Evolutionary conservation across 129 eudicot species (phyloP).

Genomic region (Flaveria ramosissima): DNA sequence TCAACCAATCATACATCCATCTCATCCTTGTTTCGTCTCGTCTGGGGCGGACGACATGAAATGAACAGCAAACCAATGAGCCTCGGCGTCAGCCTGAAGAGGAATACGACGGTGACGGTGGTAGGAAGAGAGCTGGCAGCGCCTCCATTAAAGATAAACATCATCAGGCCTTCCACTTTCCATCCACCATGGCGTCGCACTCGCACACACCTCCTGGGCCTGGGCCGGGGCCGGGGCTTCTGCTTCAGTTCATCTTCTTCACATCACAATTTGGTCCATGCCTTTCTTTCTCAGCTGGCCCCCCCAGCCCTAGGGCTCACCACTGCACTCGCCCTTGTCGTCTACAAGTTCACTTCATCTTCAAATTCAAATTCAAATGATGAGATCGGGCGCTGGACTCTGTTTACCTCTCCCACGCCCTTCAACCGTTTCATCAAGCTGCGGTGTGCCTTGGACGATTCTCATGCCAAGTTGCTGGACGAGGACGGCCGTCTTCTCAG

Average conservation of each 20-base stretch:
- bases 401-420: conserved; percentile 78
- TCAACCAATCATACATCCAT: no score
- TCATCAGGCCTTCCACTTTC: background rate
- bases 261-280: conserved; percentile 31
- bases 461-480: conserved; percentile 44
- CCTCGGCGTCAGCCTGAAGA: conserved; percentile 18
- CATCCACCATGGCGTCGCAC: conserved; percentile 45
- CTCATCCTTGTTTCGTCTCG: no score
- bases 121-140: conserved; percentile 16
- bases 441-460: conserved; percentile 54
- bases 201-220: conserved; percentile 14
- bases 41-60: no score
- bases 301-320: conserved; percentile 63
- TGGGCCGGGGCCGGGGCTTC: no score
- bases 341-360: conserved; percentile 36
- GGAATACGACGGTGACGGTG: background rate
- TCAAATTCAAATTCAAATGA: no score
- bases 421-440: conserved; percentile 72
- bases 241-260: conserved; percentile 28
- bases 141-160: background rate
- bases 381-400: conserved; percentile 61
- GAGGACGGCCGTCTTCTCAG: conserved; percentile 56
- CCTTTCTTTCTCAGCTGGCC: conserved; percentile 39
- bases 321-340: conserved; percentile 50
- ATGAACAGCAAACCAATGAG: no score